These are phyloP conservation scores for Nakazawaea pomicola DNA, from an alignment of 805 yeast species.

Conservation along the genomic window DNA sequence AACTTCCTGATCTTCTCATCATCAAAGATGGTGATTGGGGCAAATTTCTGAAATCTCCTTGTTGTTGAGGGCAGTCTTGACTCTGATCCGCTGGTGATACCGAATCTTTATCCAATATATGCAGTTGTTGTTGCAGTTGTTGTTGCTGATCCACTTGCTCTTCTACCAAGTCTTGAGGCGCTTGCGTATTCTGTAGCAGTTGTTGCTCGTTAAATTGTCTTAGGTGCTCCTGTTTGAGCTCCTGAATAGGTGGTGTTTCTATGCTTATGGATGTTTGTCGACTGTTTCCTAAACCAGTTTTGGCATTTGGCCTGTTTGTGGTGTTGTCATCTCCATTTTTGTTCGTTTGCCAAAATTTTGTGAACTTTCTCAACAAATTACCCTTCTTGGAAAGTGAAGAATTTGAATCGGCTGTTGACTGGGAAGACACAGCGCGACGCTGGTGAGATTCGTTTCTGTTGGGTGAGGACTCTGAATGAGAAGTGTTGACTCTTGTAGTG, in stretches of 20 bases:
- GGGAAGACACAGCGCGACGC: background rate
- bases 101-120: no score
- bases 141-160: conserved; percentile 17
- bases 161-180: conserved; percentile 8
- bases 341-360: conserved; percentile 5
- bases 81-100: no score
- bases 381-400: background rate
- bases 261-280: background rate
- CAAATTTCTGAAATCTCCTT: no score
- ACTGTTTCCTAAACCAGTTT: no score
- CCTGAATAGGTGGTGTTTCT: background rate
- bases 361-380: conserved; percentile 5
- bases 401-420: background rate
- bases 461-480: background rate
- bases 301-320: no score
- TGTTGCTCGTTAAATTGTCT: background rate
- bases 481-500: conserved; percentile 7
- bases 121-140: conserved; percentile 24
- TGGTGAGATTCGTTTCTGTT: background rate
- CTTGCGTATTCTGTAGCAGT: background rate
- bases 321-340: background rate
- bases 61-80: no score
- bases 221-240: background rate
- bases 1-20: conserved; percentile 2
- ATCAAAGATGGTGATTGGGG: no score